phyloP scores from a whole-genome alignment of 768 basidiomycete genomes.

The Boletus speciosus region DNA sequence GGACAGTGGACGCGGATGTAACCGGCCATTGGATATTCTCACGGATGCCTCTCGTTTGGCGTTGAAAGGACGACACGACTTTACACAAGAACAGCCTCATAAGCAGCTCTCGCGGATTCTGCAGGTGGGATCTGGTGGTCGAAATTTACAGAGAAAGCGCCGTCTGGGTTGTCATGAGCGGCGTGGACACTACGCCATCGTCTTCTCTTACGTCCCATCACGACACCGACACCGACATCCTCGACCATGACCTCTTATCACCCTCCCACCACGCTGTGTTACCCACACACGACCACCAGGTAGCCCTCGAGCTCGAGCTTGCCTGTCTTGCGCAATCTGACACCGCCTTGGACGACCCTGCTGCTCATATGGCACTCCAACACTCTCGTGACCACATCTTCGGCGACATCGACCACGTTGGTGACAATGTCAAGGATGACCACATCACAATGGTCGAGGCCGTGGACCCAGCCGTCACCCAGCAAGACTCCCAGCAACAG shows the following conservation, averaged over 20 bases:
- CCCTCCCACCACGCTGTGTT: constrained; percentile 28
- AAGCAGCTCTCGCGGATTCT: constrained; percentile 19
- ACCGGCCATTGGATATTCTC: constrained; percentile 16
- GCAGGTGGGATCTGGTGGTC: constrained; percentile 19
- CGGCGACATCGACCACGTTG: constrained; percentile 34
- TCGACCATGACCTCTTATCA: constrained; percentile 32
- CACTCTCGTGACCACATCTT: constrained; percentile 33
- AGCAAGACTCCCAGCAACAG: constrained; percentile 62
- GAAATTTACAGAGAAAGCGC: constrained; percentile 20
- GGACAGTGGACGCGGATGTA: constrained; percentile 8
- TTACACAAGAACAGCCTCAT: constrained; percentile 16
- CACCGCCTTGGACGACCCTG: constrained; percentile 25
- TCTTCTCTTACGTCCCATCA: constrained; percentile 30
- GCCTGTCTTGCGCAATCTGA: constrained; percentile 26
- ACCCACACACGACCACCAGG: constrained; percentile 31
- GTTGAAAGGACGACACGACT: constrained; percentile 26
- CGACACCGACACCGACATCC: constrained; percentile 31
- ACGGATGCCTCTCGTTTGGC: constrained; percentile 15
- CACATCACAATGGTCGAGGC: constrained; percentile 34
- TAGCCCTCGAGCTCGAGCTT: constrained; percentile 28
- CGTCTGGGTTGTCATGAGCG: constrained; percentile 38
- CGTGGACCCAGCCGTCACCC: constrained; percentile 36
- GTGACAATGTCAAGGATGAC: constrained; percentile 30
- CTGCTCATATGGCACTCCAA: constrained; percentile 26
- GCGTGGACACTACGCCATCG: constrained; percentile 36